Percentiles rank a stretch among this genome's conserved stretches.
Conservation (phyloP, 148 eudicot genomes). For the Rhododendron vialii region DNA sequence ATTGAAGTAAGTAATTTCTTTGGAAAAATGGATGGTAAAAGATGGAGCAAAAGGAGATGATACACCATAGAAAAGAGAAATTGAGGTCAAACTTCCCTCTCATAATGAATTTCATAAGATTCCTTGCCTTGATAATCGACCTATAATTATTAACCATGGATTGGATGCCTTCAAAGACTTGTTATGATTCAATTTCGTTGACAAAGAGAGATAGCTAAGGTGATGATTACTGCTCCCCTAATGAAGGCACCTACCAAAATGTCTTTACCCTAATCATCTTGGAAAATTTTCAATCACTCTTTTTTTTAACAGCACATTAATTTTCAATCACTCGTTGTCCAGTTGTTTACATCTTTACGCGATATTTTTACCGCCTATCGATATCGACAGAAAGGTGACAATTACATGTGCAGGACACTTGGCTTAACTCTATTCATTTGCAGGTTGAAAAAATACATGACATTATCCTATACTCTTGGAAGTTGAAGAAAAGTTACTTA, state of each 20-base stretch:
- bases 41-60: background rate
- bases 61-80: background rate
- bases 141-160: background rate
- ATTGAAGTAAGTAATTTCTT: too few relatives aligned
- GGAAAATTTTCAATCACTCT: background rate
- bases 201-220: background rate
- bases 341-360: too few relatives aligned
- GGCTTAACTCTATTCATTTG: too few relatives aligned
- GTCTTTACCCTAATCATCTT: background rate
- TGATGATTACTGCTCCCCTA: background rate
- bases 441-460: too few relatives aligned
- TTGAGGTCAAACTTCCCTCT: background rate
- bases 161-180: background rate
- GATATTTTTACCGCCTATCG: too few relatives aligned
- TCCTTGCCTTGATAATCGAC: background rate
- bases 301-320: too few relatives aligned
- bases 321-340: background rate
- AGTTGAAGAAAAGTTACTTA: too few relatives aligned
- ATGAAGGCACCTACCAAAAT: background rate
- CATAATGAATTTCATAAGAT: background rate
- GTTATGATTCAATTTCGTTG: background rate
- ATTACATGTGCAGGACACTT: too few relatives aligned
- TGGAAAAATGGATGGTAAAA: background rate
- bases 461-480: too few relatives aligned
- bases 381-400: too few relatives aligned